Base-by-base conservation (phyloP, 2,329 filamentous ascomycete genomes). In the Zasmidium citrigriseum region DNA sequence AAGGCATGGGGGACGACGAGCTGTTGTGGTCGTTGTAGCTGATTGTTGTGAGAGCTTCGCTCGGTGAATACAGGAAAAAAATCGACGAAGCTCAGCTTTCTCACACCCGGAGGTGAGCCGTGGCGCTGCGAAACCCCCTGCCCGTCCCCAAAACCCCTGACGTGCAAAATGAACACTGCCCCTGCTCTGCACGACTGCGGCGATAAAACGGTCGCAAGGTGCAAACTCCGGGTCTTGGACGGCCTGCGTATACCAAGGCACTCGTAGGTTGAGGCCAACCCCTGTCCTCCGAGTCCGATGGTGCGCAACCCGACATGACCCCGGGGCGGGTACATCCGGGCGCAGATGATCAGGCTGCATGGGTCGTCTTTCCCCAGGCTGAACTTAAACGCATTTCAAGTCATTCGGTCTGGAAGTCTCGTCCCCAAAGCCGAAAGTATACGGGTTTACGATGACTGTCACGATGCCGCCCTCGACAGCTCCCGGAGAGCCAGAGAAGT, bases 1-100 rank as follows among this genome's bases (percentile, higher is more conserved):
- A 77, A 63, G 80, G 76, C 83, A 86, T 87, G 63, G 65, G n/a
- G n/a, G n/a, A n/a, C 46, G 53, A 27, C 23, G 10, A 49, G 55
- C n/a, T 49, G 27, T 45, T 52, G 23, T 52, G 25, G 9, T 11
- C n/a, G n/a, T 25, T 18, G 21, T 27, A n/a, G 16, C 16, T 24
- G 47, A 12, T 25, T 27, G 4, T 25, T 49, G 22, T 11, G 10
- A 27, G n/a, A n/a, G n/a, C n/a, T n/a, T 4, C 4, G 24, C 47
- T 49, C 11, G 47, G 22, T 49, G 24, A 25, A 27, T 12, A 23
- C 47, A 25, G 3, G 4, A 18, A 49, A 49, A 49, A 49, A n/a
- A n/a, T n/a, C 18, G 9, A 16, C 16, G 45, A 47, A 47, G 45
- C 45, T 47, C 14, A 4, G 34, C 7, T 47, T 7, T 20, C 45